phyloP scores from a whole-genome alignment of 169 alveolate genomes.

The Cyclospora cayetanensis region DNA sequence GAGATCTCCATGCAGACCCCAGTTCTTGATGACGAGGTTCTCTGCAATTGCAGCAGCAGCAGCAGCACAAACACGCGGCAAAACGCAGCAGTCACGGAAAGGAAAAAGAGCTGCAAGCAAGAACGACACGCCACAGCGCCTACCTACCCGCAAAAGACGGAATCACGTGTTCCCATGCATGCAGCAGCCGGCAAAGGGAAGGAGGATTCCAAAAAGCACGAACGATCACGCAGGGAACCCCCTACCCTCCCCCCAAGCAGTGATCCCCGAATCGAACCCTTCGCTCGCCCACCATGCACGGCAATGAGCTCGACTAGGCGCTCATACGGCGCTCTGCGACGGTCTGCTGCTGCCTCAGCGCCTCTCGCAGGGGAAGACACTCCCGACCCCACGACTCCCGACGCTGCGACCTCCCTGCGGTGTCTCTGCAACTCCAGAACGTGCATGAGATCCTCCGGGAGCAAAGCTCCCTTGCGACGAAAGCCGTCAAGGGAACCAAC shows the following conservation, averaged over 20 bases:
- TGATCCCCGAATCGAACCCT: neutral
- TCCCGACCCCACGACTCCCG: neutral
- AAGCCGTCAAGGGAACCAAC: slow-evolving; percentile 71
- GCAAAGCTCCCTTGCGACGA: slow-evolving; percentile 69
- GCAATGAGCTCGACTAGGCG: slow-evolving; percentile 57
- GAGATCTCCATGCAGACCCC: slow-evolving; percentile 69
- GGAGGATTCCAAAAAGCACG: neutral
- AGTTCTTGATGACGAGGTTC: slow-evolving; percentile 65
- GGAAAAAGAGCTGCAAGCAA: neutral
- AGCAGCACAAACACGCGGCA: neutral
- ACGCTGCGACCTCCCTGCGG: slow-evolving; percentile 17
- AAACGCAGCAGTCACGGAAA: neutral
- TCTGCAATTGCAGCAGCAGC: slow-evolving; percentile 47
- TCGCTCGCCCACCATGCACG: slow-evolving; percentile 15
- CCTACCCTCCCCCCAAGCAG: neutral
- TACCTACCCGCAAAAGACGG: neutral
- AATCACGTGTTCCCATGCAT: neutral
- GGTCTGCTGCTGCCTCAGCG: slow-evolving; percentile 63
- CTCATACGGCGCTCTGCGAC: slow-evolving; percentile 51
- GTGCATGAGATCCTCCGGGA: slow-evolving; percentile 58
- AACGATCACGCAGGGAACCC: neutral
- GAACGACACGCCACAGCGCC: neutral
- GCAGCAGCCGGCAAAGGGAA: neutral
- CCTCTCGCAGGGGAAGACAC: slow-evolving; percentile 6
- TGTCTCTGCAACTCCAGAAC: slow-evolving; percentile 67